Percentiles rank a stretch among this genome's conserved stretches.
Evolutionary conservation across 306 rosid genomes (phyloP).

Genomic region (Oxytropis ochrocephala): DNA sequence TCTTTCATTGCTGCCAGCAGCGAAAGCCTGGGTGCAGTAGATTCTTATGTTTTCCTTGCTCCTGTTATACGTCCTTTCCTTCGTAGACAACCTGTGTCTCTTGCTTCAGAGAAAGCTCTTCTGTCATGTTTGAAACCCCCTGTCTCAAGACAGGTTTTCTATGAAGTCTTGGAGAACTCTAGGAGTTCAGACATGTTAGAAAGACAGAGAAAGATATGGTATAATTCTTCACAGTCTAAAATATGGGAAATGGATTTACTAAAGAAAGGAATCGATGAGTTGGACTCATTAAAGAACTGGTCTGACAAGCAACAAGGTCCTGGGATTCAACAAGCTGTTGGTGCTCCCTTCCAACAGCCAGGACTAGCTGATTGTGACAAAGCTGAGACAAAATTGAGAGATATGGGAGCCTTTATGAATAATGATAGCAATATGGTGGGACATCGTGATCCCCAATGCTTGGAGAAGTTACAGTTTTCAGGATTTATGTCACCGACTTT

Average conservation of each 20-base stretch:
- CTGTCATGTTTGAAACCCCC: conserved; percentile 82
- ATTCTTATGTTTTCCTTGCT: conserved; percentile 89
- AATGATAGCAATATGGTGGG: conserved; percentile 50
- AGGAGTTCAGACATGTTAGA: conserved; percentile 96
- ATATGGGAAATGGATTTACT: conserved; percentile 89
- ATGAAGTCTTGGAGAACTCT: conserved; percentile 75
- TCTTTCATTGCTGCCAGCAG: conserved; percentile 90
- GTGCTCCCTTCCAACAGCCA: conserved; percentile 43
- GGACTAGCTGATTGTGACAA: conserved; percentile 59
- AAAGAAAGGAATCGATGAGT: conserved; percentile 61
- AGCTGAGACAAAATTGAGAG: conserved; percentile 66
- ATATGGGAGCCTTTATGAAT: conserved; percentile 52
- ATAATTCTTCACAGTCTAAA: conserved; percentile 75
- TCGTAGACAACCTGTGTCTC: conserved; percentile 81
- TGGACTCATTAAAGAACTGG: conserved; percentile 57
- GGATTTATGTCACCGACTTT: conserved; percentile 86
- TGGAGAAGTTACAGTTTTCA: conserved; percentile 79
- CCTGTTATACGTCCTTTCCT: conserved; percentile 87
- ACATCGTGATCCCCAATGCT: conserved; percentile 52
- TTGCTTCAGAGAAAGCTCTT: conserved; percentile 76
- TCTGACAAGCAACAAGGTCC: conserved; percentile 53
- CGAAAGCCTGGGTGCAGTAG: conserved; percentile 85
- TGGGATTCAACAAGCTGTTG: conserved; percentile 43
- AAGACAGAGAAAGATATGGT: conserved; percentile 98
- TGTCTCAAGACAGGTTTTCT: conserved; percentile 65